Base-by-base conservation (phyloP, 2,329 filamentous ascomycete genomes). In the Cladosporium cucumerinum region DNA sequence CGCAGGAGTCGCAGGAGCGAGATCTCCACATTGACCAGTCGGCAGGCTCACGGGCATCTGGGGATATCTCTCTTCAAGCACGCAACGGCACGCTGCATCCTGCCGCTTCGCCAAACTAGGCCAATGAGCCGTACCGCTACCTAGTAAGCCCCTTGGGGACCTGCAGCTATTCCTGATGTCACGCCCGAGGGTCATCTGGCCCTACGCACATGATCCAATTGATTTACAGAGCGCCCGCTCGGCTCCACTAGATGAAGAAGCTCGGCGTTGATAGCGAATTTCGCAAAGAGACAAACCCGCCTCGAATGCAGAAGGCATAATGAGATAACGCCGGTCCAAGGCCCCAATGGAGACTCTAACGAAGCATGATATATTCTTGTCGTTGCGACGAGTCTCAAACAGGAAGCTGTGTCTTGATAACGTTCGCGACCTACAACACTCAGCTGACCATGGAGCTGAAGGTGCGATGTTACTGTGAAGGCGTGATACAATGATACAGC, bases 1-100 rank as follows among this genome's bases (percentile, higher is more conserved):
- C 12, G 58, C 58, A 61, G 58, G 58, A 52, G 46, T 46, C 30
- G 49, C 60, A 62, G 51, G 39, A 60, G 39, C 26, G 59, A 34
- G 48, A 36, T 62, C 49, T 62, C 39, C 34, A 54, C 25, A 34
- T 39, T 36, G 60, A n/a, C 60, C 58, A 61, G 16, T 61, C 58
- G 34, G 21, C 11, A 52, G 39, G 11, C 57, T 49, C 30, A 28
- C 57, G 25, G 43, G 25, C 39, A 46, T 46, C 39, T 46, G 39
- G 39, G 57, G 39, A 23, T 48, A n/a, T 49, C 16, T 58, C 26
- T 49, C 23, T 58, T 49, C 57, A 32, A 62, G 60, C 60, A 62
- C 60, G 60, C 60, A 55, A 62, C 60, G 60, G 60, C 60, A 55
- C 60, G 60, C 49, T 51, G 60, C 49, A 36, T 52, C 48, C 60